Base-by-base conservation (phyloP, 257 asterid species). In the Solanum tacnaense region DNA sequence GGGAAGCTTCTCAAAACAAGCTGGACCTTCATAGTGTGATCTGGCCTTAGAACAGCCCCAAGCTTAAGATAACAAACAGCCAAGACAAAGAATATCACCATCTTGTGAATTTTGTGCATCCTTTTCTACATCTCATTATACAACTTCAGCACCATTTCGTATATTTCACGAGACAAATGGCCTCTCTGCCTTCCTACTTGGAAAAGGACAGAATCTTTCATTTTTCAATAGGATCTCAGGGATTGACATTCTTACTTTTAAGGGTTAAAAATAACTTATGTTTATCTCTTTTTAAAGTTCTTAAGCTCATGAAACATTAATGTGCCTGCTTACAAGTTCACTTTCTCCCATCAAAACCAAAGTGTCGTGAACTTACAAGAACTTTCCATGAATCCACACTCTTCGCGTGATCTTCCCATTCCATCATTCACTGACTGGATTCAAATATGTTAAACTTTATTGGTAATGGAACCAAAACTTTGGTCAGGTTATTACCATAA, bases 351-450 rank as follows among this genome's bases (percentile, higher is more conserved):
- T 73, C 36, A 73, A 32, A 34, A 73, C 81, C 81, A 73, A 7
- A 74, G 10, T 3, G 31, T 74, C 25, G 7, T 74, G 83, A 74
- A 96, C 94, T 96, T 96, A 5, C 99, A 98, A 84, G 56, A 74
- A 96, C 94, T 96, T 96, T 8, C 98, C 98, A 83, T 95, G 98
- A 87, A 96, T 94, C 98, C 98, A 96, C 38, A 96, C 98, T 90
- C 35, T 56, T 5, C 25, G 4, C 0, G 0, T 52, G 62, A 18
- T 56, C n/a, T 56, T 56, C 62, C 10, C 62, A 52, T 52, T 52
- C 62, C 9, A 5, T 52, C 62, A 52, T 52, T 52, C 62, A 52
- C 4, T 0, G n/a, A 18, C 62, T 18, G 62, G 62, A 18, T 56
- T 18, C n/a, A 56, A 56, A 56, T 56, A 56, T 56, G 62, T 18